Conservation (phyloP, 2,329 filamentous ascomycete species). For the Pseudogymnoascus pannorum region DNA sequence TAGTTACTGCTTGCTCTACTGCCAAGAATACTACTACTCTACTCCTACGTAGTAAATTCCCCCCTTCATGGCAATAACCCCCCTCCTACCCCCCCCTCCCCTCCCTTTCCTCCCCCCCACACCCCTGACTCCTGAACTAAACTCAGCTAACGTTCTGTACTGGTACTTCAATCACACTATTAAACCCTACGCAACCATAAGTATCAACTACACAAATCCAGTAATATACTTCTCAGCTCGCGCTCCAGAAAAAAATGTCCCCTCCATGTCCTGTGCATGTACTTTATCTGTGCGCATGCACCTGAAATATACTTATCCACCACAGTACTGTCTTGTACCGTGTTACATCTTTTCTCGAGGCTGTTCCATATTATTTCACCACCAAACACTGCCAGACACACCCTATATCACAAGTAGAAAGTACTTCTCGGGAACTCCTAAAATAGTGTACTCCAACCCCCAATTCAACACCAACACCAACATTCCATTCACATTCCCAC, state of each 20-base stretch:
- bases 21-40: no score
- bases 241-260: neutral
- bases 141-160: neutral
- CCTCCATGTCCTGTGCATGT: no score
- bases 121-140: neutral
- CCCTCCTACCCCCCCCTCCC: neutral
- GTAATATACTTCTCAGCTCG: neutral
- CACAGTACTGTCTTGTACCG: neutral
- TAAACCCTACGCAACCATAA: neutral
- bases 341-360: neutral
- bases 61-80: neutral
- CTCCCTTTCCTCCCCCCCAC: no score
- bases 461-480: neutral
- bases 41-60: no score
- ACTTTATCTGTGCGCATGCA: neutral
- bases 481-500: neutral
- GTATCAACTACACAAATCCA: neutral
- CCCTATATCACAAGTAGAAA: neutral
- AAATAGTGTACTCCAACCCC: neutral
- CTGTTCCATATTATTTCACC: neutral
- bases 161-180: neutral
- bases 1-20: no score
- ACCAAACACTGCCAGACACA: neutral
- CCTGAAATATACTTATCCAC: neutral
- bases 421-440: neutral